These are phyloP conservation scores for Citrus glauca DNA, from an alignment of 345 rosid species.

Conservation along the genomic window DNA sequence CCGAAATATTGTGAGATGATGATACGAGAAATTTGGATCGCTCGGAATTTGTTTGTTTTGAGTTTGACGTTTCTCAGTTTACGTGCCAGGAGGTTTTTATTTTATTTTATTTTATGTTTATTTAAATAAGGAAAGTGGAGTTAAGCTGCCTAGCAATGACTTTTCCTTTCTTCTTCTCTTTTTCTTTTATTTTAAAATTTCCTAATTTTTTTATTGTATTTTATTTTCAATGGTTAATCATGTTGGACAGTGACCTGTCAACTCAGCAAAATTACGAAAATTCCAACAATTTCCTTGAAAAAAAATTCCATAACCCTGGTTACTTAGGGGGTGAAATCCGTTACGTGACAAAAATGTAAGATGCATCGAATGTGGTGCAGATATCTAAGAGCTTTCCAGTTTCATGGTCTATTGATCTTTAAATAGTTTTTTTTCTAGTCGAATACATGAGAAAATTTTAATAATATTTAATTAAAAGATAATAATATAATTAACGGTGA, in stretches of 20 bases:
- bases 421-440: too few relatives aligned
- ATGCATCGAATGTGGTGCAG: background rate
- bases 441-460: fast-evolving
- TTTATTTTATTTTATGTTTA: background rate
- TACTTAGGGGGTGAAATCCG: too few relatives aligned
- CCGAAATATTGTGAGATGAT: background rate
- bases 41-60: too few relatives aligned
- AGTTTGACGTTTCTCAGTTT: slow-evolving; percentile 4
- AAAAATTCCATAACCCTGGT: too few relatives aligned
- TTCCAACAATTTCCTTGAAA: background rate
- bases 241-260: background rate
- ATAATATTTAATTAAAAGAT: too few relatives aligned
- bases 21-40: background rate
- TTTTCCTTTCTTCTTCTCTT: background rate
- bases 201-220: background rate
- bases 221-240: background rate
- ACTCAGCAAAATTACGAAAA: background rate
- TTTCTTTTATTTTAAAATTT: background rate
- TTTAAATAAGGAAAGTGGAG: slow-evolving; percentile 3
- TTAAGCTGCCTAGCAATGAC: background rate
- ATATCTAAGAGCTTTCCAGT: too few relatives aligned
- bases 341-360: too few relatives aligned
- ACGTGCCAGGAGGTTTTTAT: background rate
- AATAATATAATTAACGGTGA: too few relatives aligned
- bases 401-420: too few relatives aligned